Evolutionary conservation across 768 basidiomycete genomes (phyloP), one percentile per base, ranked within the genome.

Genomic region (Dioszegia crocea): DNA sequence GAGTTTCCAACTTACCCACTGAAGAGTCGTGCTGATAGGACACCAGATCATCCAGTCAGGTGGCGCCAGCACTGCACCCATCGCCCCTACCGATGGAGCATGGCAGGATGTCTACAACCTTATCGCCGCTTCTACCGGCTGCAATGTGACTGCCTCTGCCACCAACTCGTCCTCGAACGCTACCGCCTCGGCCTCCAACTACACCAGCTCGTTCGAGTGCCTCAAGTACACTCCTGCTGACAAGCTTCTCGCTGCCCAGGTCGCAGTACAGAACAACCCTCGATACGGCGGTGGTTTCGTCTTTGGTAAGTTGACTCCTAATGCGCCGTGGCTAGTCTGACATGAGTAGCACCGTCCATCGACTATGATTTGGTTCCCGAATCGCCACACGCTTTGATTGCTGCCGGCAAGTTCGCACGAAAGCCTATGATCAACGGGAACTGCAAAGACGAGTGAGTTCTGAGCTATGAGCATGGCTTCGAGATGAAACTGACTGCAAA

Each of bases 381-480:
- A 24, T 68, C 66, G 10, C 75, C 75, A 14, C 63, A 68, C 29
- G 53, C 52, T 8, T 49, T 75, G 19, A 38, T 76, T 31, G 56
- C 56, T 17, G 19, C 64, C 23, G 75, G 75, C 27, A 50, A 61
- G 38, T 75, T 74, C 53, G 65, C 64, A 1, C 59, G 64, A 23
- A 66, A 64, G 30, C 71, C 75, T 16, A 73, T 71, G 64, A 76
- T 76, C 46, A 59, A 64, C 26, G 75, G 75, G 17, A 73, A 74
- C 57, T 59, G 52, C 60, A 56, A 64, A 27, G 75, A 76, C 50
- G 75, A 76, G 71, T 74, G 56, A 56, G 73, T 72, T 1, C 2
- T 29, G 10, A 23, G 23, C 39, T n/a, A 14, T 9, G 38, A 33
- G n/a, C n/a, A n/a, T n/a, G n/a, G n/a, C n/a, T n/a, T n/a, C 3